Conservation (phyloP, 2,329 filamentous ascomycete genomes). For the Periconia digitata region DNA sequence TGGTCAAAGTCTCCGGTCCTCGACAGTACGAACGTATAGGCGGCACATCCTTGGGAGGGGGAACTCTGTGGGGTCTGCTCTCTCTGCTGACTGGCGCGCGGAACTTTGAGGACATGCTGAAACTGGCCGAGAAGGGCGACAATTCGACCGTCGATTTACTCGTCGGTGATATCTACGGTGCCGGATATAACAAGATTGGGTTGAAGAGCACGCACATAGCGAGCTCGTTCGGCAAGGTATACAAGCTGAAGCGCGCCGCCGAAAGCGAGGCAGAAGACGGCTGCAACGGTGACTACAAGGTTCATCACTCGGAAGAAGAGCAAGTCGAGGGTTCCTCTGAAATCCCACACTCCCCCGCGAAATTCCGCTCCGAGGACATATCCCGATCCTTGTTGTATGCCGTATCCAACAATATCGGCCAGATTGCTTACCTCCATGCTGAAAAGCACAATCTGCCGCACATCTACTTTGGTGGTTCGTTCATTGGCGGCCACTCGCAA, state of each 20-base stretch:
- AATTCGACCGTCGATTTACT: conserved; percentile 94
- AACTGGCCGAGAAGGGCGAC: conserved; percentile 86
- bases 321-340: conserved; percentile 31
- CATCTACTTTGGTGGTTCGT: conserved; percentile 97
- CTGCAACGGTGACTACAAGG: conserved; percentile 54
- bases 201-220: conserved; percentile 95
- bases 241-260: conserved; percentile 84
- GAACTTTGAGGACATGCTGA: conserved; percentile 97
- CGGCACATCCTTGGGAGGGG: conserved; percentile 90
- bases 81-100: conserved; percentile 89
- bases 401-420: conserved; percentile 94
- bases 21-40: conserved; percentile 86
- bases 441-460: conserved; percentile 88
- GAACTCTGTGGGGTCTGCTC: conserved; percentile 95
- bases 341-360: conserved; percentile 43
- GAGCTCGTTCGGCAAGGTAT: conserved; percentile 94
- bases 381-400: conserved; percentile 90
- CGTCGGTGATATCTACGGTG: conserved; percentile 96
- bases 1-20: conserved; percentile 94
- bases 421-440: conserved; percentile 96
- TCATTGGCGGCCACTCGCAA: conserved; percentile 93
- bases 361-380: conserved; percentile 81
- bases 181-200: conserved; percentile 93
- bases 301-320: conserved; percentile 34
- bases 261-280: conserved; percentile 76